Conservation (phyloP, 1,139 yeast genomes). For the Taiozyma sp. region DNA sequence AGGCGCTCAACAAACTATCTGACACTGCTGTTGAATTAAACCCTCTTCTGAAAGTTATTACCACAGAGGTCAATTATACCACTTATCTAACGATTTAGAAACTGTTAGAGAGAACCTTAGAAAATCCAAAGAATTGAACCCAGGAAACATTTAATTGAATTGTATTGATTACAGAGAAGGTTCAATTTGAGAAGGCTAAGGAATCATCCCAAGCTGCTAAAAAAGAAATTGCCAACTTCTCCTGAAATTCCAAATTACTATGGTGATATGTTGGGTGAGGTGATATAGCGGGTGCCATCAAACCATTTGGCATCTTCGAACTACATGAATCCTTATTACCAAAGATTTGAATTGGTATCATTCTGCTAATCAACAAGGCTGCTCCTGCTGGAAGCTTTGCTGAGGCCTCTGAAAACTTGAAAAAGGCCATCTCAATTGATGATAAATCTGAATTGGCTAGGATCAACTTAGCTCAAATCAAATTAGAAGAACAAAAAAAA, state of each 20-base stretch:
- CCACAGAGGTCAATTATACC: conserved; percentile 91
- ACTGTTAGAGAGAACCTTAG: conserved; percentile 73
- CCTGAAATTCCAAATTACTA: conserved; percentile 94
- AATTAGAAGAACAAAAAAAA: conserved; percentile 70
- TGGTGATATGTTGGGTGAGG: conserved; percentile 89
- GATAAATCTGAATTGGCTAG: conserved; percentile 87
- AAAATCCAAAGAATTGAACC: conserved; percentile 70
- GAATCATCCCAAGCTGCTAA: conserved; percentile 69
- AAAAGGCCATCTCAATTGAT: conserved; percentile 76
- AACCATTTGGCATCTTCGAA: conserved; percentile 81
- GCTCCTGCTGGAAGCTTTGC: conserved; percentile 46
- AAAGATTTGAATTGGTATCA: conserved; percentile 67
- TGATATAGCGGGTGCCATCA: conserved; percentile 64
- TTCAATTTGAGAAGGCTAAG: conserved; percentile 49
- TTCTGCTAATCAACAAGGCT: conserved; percentile 90
- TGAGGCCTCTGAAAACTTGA: conserved; percentile 63
- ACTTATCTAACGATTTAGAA: conserved; percentile 68
- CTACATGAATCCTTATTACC: conserved; percentile 49
- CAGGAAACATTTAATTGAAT: conserved; percentile 77
- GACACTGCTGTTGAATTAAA: conserved; percentile 71
- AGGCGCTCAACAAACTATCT: conserved; percentile 52
- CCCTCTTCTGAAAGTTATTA: conserved; percentile 81
- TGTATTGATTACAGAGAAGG: conserved; percentile 88
- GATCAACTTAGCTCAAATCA: conserved; percentile 85
- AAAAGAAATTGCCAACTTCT: conserved; percentile 69